Evolutionary conservation across 371 early-diverging fungal genomes (phyloP), one percentile per base, ranked within the genome.

Genomic region (Thermomucor indicae-seudaticae): DNA sequence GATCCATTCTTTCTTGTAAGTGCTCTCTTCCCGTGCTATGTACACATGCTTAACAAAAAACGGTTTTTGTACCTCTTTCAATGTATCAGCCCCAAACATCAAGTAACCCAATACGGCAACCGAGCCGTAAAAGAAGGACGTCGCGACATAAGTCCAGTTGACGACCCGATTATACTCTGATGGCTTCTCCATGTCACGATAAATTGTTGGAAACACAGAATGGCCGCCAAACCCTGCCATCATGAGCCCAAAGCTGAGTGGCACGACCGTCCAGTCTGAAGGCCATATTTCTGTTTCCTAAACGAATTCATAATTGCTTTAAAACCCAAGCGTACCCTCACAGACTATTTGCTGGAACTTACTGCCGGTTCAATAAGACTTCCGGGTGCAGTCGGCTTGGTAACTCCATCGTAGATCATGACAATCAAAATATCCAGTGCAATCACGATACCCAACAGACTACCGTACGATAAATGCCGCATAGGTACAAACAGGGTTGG

Each of bases 1-100:
- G n/a, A n/a, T n/a, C n/a, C n/a, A n/a, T n/a, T n/a, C n/a, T n/a
- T n/a, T n/a, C n/a, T n/a, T n/a, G n/a, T n/a, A n/a, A n/a, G n/a
- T n/a, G n/a, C n/a, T n/a, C n/a, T n/a, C n/a, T n/a, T n/a, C n/a
- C n/a, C n/a, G n/a, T n/a, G n/a, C n/a, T n/a, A n/a, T n/a, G n/a
- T n/a, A n/a, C n/a, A n/a, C n/a, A n/a, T n/a, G n/a, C n/a, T n/a
- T n/a, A n/a, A n/a, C n/a, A n/a, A 12, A 40, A 6, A 27, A 38
- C 20, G 29, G 14, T 50, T 22, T 41, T 48, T 45, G 48, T 68
- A 79, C 80, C 70, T 85, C 85, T 64, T 82, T 73, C 62, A 74
- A 65, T 16, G 79, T 75, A 7, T 37, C 61, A 30, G 66, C 61
- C 3, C 91, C 91, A 80, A 88, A 91, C 91, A 89, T 90, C 8